These are phyloP conservation scores for Trichophyton schoenleinii DNA, from an alignment of 2,329 filamentous ascomycete genomes.

Conservation along the genomic window DNA sequence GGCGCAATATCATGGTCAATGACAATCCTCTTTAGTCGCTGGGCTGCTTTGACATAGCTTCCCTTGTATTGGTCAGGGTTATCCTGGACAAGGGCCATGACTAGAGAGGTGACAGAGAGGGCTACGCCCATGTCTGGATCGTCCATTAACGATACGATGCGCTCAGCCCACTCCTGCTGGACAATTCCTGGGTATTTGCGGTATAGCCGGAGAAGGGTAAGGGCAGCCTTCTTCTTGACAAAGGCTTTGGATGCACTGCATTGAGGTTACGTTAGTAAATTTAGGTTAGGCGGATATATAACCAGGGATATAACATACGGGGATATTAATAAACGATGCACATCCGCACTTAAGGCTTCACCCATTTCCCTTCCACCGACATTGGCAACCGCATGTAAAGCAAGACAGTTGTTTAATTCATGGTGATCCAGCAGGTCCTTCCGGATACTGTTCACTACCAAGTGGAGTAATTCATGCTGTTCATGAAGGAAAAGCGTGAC, in stretches of 20 bases:
- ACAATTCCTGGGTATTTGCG: constrained; percentile 90
- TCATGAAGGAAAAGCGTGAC: constrained; percentile 97
- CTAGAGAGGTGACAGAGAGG: constrained; percentile 84
- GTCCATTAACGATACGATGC: constrained; percentile 98
- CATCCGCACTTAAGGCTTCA: constrained; percentile 80
- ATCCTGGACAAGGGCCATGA: constrained; percentile 90
- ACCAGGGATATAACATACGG: constrained; percentile 49
- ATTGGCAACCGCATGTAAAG: constrained; percentile 93
- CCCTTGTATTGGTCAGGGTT: constrained; percentile 89
- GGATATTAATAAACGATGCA: constrained; percentile 86
- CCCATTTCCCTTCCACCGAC: constrained; percentile 95
- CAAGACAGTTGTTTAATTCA: constrained; percentile 93
- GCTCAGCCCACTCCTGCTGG: constrained; percentile 91
- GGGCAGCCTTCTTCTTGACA: constrained; percentile 96
- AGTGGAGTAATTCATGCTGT: constrained; percentile 84
- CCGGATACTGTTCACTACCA: constrained; percentile 96
- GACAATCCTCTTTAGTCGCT: constrained; percentile 74
- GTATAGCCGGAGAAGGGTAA: constrained; percentile 85
- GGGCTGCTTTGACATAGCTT: constrained; percentile 85
- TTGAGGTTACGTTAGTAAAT: neutral
- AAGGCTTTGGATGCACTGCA: constrained; percentile 75
- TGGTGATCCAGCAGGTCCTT: constrained; percentile 93
- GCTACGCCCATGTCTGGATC: constrained; percentile 88
- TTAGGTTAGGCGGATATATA: neutral
- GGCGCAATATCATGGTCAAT: constrained; percentile 78